phyloP scores from a whole-genome alignment of 371 early-diverging fungal genomes.

The Mortierella sp. region DNA sequence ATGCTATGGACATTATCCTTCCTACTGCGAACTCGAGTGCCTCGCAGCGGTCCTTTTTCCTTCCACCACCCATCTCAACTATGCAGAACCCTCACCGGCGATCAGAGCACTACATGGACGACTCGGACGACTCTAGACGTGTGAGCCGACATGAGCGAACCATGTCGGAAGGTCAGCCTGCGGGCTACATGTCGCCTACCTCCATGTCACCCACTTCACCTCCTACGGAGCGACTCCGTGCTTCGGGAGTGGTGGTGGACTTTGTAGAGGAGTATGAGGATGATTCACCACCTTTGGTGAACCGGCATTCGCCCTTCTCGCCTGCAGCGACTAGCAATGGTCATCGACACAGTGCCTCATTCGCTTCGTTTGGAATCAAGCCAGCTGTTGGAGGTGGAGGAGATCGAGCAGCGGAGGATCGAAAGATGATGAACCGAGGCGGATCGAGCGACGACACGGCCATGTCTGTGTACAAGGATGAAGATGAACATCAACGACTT shows the following conservation, averaged over 20 bases:
- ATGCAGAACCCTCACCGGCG: slow-evolving; percentile 16
- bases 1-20: slow-evolving; percentile 50
- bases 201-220: slow-evolving; percentile 43
- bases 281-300: slow-evolving; percentile 36
- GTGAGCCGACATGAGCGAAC: slow-evolving; percentile 41
- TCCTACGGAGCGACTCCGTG: slow-evolving; percentile 24
- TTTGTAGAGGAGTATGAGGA: slow-evolving; percentile 27
- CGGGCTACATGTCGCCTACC: slow-evolving; percentile 38
- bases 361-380: slow-evolving; percentile 33
- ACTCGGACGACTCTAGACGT: slow-evolving; percentile 32
- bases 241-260: too few species aligned
- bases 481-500: slow-evolving; percentile 45
- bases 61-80: slow-evolving; percentile 44
- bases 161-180: slow-evolving; percentile 42
- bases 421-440: too few species aligned
- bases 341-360: slow-evolving; percentile 30
- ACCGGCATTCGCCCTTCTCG: slow-evolving; percentile 25
- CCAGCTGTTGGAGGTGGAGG: neutral
- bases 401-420: too few species aligned
- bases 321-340: neutral
- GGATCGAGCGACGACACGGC: slow-evolving; percentile 38
- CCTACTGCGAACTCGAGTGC: slow-evolving; percentile 16
- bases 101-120: slow-evolving; percentile 21
- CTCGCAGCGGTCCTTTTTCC: slow-evolving; percentile 23
- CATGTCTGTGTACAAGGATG: slow-evolving; percentile 4